These are phyloP conservation scores for Coemansia sp. DNA, from an alignment of 192 early-diverging fungal species.

Conservation along the genomic window DNA sequence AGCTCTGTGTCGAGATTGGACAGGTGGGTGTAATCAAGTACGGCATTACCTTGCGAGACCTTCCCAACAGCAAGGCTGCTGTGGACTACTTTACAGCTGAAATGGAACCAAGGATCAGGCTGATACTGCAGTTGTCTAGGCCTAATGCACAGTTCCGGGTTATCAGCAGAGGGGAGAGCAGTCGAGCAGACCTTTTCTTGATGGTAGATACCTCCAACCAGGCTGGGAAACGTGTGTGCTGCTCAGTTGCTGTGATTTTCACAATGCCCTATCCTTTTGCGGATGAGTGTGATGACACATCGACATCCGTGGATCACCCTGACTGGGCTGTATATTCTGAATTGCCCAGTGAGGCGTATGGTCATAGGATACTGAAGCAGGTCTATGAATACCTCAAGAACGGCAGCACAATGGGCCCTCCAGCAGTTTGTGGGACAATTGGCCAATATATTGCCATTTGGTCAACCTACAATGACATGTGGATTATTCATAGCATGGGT, in stretches of 20 bases:
- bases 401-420: background rate
- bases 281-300: background rate
- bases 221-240: background rate
- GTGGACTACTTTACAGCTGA: background rate
- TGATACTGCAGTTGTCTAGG: background rate
- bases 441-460: background rate
- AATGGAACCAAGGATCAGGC: background rate
- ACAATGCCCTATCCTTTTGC: background rate
- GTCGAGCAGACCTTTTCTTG: background rate
- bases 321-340: background rate
- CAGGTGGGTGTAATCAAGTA: background rate
- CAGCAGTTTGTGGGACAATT: background rate
- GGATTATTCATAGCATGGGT: background rate
- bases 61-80: background rate
- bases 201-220: background rate
- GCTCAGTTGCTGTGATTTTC: background rate
- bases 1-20: background rate
- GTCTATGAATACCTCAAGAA: background rate
- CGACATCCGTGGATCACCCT: background rate
- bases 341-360: background rate
- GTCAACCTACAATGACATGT: background rate
- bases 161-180: background rate
- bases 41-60: background rate
- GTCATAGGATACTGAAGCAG: background rate
- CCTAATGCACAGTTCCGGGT: background rate